These are phyloP conservation scores for Tuber magnatum DNA, from an alignment of 495 filamentous ascomycete genomes.

Conservation along the genomic window DNA sequence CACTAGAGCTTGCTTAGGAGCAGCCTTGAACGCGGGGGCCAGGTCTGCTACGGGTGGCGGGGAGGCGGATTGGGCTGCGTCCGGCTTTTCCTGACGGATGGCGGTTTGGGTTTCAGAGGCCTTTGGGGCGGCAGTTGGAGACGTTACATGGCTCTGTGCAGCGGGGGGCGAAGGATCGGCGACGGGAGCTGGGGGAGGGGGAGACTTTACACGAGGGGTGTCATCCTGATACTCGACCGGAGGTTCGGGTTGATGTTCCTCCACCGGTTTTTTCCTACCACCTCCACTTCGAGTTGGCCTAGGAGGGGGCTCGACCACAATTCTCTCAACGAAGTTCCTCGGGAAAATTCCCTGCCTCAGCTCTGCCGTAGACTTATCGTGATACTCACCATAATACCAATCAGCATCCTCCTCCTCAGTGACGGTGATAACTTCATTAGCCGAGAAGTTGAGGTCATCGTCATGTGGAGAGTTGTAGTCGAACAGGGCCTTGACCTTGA, in stretches of 20 bases:
- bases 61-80: constrained; percentile 41
- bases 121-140: not conserved
- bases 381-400: constrained; percentile 91
- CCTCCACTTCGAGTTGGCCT: constrained; percentile 65
- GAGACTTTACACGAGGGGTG: constrained; percentile 15
- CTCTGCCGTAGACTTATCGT: constrained; percentile 57
- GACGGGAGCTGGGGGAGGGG: constrained; percentile 34
- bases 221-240: constrained; percentile 44
- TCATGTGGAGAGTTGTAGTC: constrained; percentile 87
- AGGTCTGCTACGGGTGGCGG: constrained; percentile 47
- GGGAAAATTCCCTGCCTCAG: constrained; percentile 90
- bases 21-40: constrained; percentile 45
- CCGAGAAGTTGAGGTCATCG: constrained; percentile 81
- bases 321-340: constrained; percentile 92
- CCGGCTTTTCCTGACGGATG: not conserved
- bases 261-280: constrained; percentile 61
- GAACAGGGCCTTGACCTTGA: constrained; percentile 91
- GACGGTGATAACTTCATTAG: constrained; percentile 86
- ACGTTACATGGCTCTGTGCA: not conserved
- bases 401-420: constrained; percentile 86
- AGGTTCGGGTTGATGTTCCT: constrained; percentile 33
- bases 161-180: constrained; percentile 42
- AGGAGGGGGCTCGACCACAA: constrained; percentile 82
- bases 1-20: constrained; percentile 40
- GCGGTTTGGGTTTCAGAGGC: not conserved